These are phyloP conservation scores for Microsporum audouinii DNA, from an alignment of 2,329 filamentous ascomycete genomes.

Conservation along the genomic window DNA sequence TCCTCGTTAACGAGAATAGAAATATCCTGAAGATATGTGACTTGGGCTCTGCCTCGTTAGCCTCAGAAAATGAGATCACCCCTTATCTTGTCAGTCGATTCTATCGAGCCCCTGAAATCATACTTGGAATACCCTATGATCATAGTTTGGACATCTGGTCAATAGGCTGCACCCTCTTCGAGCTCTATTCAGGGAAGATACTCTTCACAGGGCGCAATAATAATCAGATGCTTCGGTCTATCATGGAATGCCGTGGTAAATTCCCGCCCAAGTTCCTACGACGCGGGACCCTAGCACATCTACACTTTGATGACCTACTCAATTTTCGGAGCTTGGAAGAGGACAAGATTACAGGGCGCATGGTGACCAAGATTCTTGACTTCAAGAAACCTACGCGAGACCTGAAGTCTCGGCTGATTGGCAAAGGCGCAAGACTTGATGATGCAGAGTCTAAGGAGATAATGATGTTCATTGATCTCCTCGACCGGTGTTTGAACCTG, in stretches of 20 bases:
- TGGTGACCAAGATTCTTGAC: slow-evolving; percentile 39
- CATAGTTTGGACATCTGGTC: slow-evolving; percentile 96
- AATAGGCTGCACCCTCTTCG: slow-evolving; percentile 91
- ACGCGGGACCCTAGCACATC: slow-evolving; percentile 60
- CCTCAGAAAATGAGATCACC: slow-evolving; percentile 81
- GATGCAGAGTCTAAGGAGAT: slow-evolving; percentile 67
- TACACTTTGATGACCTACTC: slow-evolving; percentile 74
- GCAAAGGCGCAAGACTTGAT: slow-evolving; percentile 59
- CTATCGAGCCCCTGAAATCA: slow-evolving; percentile 93
- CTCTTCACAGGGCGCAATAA: slow-evolving; percentile 91
- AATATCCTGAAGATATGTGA: slow-evolving; percentile 91
- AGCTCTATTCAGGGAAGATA: slow-evolving; percentile 95
- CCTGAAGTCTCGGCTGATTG: slow-evolving; percentile 65
- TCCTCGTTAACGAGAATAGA: slow-evolving; percentile 74
- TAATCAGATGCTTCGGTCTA: slow-evolving; percentile 93
- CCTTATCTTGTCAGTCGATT: slow-evolving; percentile 95
- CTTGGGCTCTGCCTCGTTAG: slow-evolving; percentile 87
- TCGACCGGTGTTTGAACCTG: slow-evolving; percentile 77
- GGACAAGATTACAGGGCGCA: slow-evolving; percentile 78
- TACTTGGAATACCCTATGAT: slow-evolving; percentile 90
- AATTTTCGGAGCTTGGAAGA: slow-evolving; percentile 77
- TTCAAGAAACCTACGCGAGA: slow-evolving; percentile 64
- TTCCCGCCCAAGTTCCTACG: slow-evolving; percentile 82
- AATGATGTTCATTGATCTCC: slow-evolving; percentile 69
- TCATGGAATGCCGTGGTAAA: slow-evolving; percentile 92